A percentile compares a stretch with the other conserved stretches of the same genome.
These are phyloP conservation scores for Vanrija pseudolonga DNA, from an alignment of 1,284 basidiomycete genomes.

Conservation along the genomic window DNA sequence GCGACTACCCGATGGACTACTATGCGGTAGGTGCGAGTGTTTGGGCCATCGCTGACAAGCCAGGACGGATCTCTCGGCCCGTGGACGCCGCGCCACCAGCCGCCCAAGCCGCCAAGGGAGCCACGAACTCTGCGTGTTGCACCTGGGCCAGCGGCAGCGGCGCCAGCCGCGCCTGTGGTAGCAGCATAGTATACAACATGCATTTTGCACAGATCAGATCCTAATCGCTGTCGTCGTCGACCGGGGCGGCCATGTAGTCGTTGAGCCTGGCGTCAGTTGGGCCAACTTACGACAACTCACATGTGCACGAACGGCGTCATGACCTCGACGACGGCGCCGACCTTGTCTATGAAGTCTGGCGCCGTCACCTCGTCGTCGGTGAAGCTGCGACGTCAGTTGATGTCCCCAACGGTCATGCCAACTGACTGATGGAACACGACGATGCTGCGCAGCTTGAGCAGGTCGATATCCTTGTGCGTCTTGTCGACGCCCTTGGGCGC, in stretches of 20 bases:
- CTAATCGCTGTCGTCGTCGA: background rate
- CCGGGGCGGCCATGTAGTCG: background rate
- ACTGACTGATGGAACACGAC: slow-evolving; percentile 65
- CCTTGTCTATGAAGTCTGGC: slow-evolving; percentile 62
- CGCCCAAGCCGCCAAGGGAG: slow-evolving; percentile 7
- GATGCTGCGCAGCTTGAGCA: slow-evolving; percentile 76
- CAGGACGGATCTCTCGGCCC: slow-evolving; percentile 42
- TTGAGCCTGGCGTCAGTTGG: slow-evolving; percentile 2
- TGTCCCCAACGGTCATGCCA: no score
- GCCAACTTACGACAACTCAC: slow-evolving; percentile 55
- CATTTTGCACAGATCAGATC: no score
- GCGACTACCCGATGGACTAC: slow-evolving; percentile 91
- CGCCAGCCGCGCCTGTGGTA: background rate
- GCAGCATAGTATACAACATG: no score
- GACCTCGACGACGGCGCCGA: slow-evolving; percentile 58
- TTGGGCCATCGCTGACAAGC: background rate
- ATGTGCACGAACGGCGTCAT: slow-evolving; percentile 75
- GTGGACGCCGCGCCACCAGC: slow-evolving; percentile 47
- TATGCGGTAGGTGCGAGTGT: slow-evolving; percentile 70
- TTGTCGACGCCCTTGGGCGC: slow-evolving; percentile 86
- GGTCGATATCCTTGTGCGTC: slow-evolving; percentile 75
- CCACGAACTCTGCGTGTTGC: background rate
- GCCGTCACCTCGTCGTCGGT: slow-evolving; percentile 67
- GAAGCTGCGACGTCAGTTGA: slow-evolving; percentile 56
- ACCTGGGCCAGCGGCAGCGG: background rate